Percentiles rank a stretch among this genome's conserved stretches.
Conservation (phyloP, 1,139 yeast genomes). For the Pneumocystis oryctolagi region DNA sequence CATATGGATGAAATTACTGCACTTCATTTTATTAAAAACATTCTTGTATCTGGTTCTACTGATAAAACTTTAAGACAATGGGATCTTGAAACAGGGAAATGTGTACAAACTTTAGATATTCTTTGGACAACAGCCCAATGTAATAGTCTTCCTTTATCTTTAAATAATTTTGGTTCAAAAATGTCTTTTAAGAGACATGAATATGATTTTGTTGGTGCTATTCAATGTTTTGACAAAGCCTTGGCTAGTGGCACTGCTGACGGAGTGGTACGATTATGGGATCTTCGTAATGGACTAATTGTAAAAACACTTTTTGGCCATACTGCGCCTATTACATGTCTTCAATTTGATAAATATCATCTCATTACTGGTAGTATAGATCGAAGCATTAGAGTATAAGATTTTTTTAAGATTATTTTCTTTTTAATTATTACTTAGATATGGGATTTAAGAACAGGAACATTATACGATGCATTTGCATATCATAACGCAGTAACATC, state of each 20-base stretch:
- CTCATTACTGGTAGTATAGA: constrained; percentile 53
- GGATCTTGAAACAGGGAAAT: constrained; percentile 43
- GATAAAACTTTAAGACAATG: constrained; percentile 47
- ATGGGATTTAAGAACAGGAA: constrained; percentile 62
- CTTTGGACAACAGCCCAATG: constrained; percentile 37
- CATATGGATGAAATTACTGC: constrained; percentile 55
- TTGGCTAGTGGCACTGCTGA: constrained; percentile 65
- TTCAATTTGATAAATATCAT: constrained; percentile 52
- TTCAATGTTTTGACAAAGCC: constrained; percentile 57
- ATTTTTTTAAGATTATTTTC: background rate
- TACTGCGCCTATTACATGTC: constrained; percentile 51
- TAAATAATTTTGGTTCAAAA: constrained; percentile 5
- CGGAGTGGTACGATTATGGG: constrained; percentile 64
- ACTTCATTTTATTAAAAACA: constrained; percentile 35
- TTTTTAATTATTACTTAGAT: constrained; percentile 20
- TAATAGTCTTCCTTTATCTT: constrained; percentile 7
- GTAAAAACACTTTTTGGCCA: constrained; percentile 55
- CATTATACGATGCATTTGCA: constrained; percentile 43
- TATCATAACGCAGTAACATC: constrained; percentile 39
- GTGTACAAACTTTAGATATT: constrained; percentile 47
- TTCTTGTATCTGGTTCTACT: constrained; percentile 43
- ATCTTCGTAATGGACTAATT: constrained; percentile 52
- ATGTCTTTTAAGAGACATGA: background rate
- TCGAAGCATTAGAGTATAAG: constrained; percentile 35
- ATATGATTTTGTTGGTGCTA: constrained; percentile 37